Base-by-base conservation (phyloP, 345 rosid genomes). In the Trapa bicornis region DNA sequence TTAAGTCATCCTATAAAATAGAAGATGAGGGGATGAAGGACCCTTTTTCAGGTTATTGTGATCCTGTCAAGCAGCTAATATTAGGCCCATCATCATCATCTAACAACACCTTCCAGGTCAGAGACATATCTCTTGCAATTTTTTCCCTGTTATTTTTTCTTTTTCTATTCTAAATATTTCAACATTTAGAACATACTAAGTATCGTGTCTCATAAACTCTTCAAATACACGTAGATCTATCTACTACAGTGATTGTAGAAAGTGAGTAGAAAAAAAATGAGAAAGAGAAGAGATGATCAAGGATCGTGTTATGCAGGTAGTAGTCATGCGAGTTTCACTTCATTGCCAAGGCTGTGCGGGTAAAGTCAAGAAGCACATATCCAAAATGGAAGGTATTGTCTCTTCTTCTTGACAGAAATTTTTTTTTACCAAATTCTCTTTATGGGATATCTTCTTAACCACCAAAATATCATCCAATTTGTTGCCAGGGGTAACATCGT, bases 291-390 rank as follows among this genome's bases (percentile, higher is more conserved):
- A 11, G 14, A 33, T 32, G 32, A 58, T 33, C 15, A 45, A 2
- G 37, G 15, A 32, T 14, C 32, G 8, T 67, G 53, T 72, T 65
- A 16, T 67, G 65, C 80, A 87, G 92, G 89, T 84, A 48, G 89
- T 87, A 37, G 86, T 84, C 1, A 81, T 87, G 89, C 33, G 87
- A 67, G 92, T 87, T 48, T 72, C 89, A 33, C 74, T 87, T 69
- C 87, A 87, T 75, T 87, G 92, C 66, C 89, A 87, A 75, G 92
- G 92, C 32, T 87, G 92, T 57, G 92, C 87, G 41, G 85, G 83
- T 6, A 84, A 83, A 75, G 77, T 87, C 42, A 87, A 84, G 82
- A 87, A 83, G 70, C 87, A 84, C 71, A 58, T 87, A 43, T 83
- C 87, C 36, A 87, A 81, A 75, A 84, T 87, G 92, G 92, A 84